Conservation (phyloP, 2,329 filamentous ascomycete species). For the Colletotrichum paranaense region DNA sequence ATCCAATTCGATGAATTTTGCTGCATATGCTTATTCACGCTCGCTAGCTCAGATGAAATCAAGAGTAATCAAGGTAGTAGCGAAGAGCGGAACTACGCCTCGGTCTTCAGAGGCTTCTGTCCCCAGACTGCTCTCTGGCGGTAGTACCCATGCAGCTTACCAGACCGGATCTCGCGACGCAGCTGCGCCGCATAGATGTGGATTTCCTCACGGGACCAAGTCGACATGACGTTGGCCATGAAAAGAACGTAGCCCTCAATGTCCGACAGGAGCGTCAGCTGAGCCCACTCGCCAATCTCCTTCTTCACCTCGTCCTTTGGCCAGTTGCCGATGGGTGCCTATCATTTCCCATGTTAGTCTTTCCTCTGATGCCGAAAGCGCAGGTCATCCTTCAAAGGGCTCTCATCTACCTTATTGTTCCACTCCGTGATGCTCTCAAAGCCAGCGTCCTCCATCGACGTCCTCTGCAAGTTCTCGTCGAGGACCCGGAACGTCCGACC, state of each 20-base stretch:
- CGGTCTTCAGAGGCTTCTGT: slow-evolving; percentile 38
- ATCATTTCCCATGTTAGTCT: background rate
- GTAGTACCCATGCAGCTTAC: slow-evolving; percentile 44
- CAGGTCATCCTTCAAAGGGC: background rate
- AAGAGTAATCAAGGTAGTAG: background rate
- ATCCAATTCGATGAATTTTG: background rate
- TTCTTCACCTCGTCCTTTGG: slow-evolving; percentile 48
- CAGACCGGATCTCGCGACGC: slow-evolving; percentile 44
- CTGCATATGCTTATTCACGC: background rate
- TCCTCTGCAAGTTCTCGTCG: slow-evolving; percentile 44
- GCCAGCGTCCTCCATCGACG: slow-evolving; percentile 44
- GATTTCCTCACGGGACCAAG: slow-evolving; percentile 48
- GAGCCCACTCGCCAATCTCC: slow-evolving; percentile 49
- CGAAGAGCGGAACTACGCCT: background rate
- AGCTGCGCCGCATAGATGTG: slow-evolving; percentile 48
- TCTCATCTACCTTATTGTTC: slow-evolving; percentile 36
- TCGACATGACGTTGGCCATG: slow-evolving; percentile 48
- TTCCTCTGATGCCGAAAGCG: background rate
- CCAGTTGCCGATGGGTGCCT: slow-evolving; percentile 52
- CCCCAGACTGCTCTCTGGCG: slow-evolving; percentile 44
- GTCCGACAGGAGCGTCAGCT: slow-evolving; percentile 45
- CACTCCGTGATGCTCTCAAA: slow-evolving; percentile 39
- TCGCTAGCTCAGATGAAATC: background rate
- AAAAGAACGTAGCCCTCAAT: slow-evolving; percentile 47
- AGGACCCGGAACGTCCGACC: slow-evolving; percentile 45